A percentile compares a stretch with the other conserved stretches of the same genome.
These are phyloP conservation scores for Dichomitus squalens DNA, from an alignment of 1,284 basidiomycete genomes.

Conservation along the genomic window DNA sequence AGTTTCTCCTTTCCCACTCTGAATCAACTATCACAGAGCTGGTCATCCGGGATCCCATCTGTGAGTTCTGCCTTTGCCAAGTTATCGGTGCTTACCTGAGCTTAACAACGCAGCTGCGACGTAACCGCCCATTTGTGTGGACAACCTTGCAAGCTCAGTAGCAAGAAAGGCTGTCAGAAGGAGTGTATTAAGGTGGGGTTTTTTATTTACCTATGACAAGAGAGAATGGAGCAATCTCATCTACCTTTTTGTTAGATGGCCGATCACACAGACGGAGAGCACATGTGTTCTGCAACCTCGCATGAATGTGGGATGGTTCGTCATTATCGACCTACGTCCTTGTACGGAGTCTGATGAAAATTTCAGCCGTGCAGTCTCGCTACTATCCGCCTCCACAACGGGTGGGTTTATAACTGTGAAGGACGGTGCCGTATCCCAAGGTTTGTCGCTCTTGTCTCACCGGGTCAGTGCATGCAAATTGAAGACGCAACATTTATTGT, in stretches of 20 bases:
- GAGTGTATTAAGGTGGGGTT: conserved; percentile 50
- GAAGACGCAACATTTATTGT: not conserved
- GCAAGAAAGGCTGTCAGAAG: conserved; percentile 48
- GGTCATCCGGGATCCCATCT: conserved; percentile 58
- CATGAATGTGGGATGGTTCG: conserved; percentile 59
- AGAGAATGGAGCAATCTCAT: not conserved
- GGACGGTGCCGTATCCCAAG: conserved; percentile 46
- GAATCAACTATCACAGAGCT: conserved; percentile 39
- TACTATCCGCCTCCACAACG: conserved; percentile 34
- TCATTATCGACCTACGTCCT: not conserved
- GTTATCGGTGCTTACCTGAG: too few species aligned
- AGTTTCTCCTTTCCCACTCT: not conserved
- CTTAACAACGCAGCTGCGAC: conserved; percentile 53
- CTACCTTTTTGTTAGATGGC: conserved; percentile 35
- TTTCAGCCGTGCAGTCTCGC: conserved; percentile 48
- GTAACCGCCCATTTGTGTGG: conserved; percentile 55
- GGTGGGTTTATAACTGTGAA: conserved; percentile 42
- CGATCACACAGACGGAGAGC: conserved; percentile 47
- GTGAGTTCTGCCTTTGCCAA: too few species aligned
- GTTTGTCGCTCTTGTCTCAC: conserved; percentile 30
- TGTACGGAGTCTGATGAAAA: not conserved
- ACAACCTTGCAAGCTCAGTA: conserved; percentile 43
- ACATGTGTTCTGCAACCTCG: conserved; percentile 52
- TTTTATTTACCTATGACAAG: not conserved
- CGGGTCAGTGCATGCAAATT: too few species aligned